Conservation (phyloP, 2,329 filamentous ascomycete species). For the Beauveria varroae region DNA sequence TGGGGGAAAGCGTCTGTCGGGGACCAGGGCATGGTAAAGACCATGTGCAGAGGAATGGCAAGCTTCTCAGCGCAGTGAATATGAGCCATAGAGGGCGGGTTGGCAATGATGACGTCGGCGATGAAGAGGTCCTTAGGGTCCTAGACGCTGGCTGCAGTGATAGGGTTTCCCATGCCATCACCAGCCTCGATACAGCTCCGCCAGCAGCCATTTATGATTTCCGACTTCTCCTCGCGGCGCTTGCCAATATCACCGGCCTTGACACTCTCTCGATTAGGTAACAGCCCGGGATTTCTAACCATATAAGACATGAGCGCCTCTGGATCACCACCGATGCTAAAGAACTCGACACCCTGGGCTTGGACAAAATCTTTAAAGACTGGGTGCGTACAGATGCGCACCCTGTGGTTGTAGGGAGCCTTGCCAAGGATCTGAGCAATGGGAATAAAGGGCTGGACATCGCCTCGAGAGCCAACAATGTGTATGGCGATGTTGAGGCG, state of each 20-base stretch:
- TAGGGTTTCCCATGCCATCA: constrained; percentile 21
- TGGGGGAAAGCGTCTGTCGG: constrained; percentile 63
- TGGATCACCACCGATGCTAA: constrained; percentile 49
- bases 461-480: constrained; percentile 17
- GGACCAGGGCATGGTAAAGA: constrained; percentile 64
- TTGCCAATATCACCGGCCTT: constrained; percentile 29
- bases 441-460: constrained; percentile 13
- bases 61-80: constrained; percentile 44
- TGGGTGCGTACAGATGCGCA: constrained; percentile 49
- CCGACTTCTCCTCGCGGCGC: constrained; percentile 27
- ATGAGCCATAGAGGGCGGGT: constrained; percentile 45
- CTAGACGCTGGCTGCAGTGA: constrained; percentile 21
- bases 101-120: constrained; percentile 48
- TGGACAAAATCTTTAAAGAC: constrained; percentile 47
- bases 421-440: constrained; percentile 11
- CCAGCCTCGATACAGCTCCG: constrained; percentile 30
- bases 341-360: constrained; percentile 47
- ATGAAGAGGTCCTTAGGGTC: constrained; percentile 34
- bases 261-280: constrained; percentile 29
- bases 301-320: constrained; percentile 38
- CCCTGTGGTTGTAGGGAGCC: constrained; percentile 40
- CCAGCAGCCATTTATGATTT: constrained; percentile 32
- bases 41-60: constrained; percentile 41
- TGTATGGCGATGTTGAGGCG: constrained; percentile 18
- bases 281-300: constrained; percentile 31